Evolutionary conservation across 2,329 filamentous ascomycete species (phyloP), one percentile per base, ranked within the genome.

Genomic region (Pseudogymnoascus sp.): DNA sequence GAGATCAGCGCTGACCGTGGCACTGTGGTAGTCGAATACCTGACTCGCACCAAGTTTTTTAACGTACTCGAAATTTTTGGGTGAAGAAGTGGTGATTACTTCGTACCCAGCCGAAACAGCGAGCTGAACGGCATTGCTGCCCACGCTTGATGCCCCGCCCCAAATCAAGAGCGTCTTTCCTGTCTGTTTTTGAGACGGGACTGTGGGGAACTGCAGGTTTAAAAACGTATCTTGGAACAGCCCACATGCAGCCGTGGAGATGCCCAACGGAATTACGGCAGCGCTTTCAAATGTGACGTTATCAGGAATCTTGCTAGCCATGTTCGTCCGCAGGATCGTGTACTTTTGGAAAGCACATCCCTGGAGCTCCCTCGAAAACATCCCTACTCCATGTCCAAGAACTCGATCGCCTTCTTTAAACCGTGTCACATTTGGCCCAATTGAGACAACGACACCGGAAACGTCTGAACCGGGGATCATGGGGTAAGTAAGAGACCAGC

Each of bases 391-490:
- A 7, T 66, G 61, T 16, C 67, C 69, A 60, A 78, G 69, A 60
- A 85, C 79, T 43, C 76, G 75, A 72, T 84, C 81, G 62, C 83
- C 82, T 58, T 75, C 71, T 68, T 78, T 75, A 73, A 80, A 81
- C 36, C 74, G 73, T 9, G 61, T 62, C 47, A 66, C 62, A 2
- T 35, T 57, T 63, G 75, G 67, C 30, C 82, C 82, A 22, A 83
- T 75, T 33, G 78, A 76, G 37, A 82, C 65, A 47, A 85, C 75
- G 61, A 77, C 78, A 39, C 83, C 82, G 3, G 83, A 78, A 35
- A 81, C 79, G 64, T 86, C 82, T 7, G 79, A 82, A 16, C 75
- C 76, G 2, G 80, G 74, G 12, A 84, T 66, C 12, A 62, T 63
- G 7, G 74, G 75, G 43, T 71, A 72, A 14, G 6, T 37, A 4